Evolutionary conservation across 495 filamentous ascomycete species (phyloP), one percentile per base, ranked within the genome.

Genomic region (Clohesyomyces aquaticus): DNA sequence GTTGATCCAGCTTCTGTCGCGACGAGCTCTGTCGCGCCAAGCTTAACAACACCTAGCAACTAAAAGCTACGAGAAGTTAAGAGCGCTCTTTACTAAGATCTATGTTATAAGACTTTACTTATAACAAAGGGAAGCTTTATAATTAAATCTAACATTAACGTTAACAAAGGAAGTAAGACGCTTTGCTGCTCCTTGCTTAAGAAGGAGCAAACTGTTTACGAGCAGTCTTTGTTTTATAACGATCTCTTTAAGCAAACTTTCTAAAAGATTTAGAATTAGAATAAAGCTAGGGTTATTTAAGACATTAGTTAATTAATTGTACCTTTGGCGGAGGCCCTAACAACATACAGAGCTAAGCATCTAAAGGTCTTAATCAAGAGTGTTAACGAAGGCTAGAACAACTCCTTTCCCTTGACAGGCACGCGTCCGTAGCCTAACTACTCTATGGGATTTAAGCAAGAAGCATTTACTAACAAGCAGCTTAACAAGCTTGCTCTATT

Each of bases 21-120:
- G 38, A 12, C 72, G 50, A 71, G 73, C 56, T 50, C 73, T 68
- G 55, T 52, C 32, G 25, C 67, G 23, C 4, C 71, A 23, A 75
- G 67, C 42, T 74, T 70, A 58, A 66, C 62, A 18, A 77, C 71
- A 42, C 70, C 74, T 28, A 78, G 77, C 70, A 73, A 78, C 64
- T 46, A 78, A 63, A 74, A 70, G 70, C 74, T 70, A 47, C 71
- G 76, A 45, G 72, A 74, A 38, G 71, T 18, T 1, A 72, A 80
- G 63, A 80, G 77, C 59, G 67, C 71, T 21, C 71, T 58, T 47
- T 82, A 83, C 55, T 22, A 54, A 59, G 67, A 74, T 60, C 11
- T 18, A 18, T 46, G 66, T 35, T 69, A 69, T 51, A 26, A 42
- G 27, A 57, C 48, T 57, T 26, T 61, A 50, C 66, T 69, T 26